These are phyloP conservation scores for Ogataea pilisensis DNA, from an alignment of 805 yeast genomes.

Conservation along the genomic window DNA sequence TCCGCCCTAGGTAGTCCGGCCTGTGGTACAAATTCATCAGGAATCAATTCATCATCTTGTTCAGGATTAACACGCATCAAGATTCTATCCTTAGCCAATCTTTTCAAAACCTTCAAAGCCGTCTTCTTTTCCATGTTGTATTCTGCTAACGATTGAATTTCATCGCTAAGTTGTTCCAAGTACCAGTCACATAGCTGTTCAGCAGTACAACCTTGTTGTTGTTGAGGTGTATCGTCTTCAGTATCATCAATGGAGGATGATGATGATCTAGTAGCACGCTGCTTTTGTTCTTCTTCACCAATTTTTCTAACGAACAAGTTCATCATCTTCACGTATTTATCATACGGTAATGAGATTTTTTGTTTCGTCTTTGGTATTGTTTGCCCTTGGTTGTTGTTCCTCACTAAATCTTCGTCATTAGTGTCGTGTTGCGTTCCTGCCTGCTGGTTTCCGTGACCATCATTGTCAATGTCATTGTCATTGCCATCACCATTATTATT, in stretches of 20 bases:
- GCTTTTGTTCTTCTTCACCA: slow-evolving; percentile 23
- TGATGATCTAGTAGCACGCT: slow-evolving; percentile 49
- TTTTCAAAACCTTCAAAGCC: slow-evolving; percentile 74
- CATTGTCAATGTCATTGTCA: slow-evolving; percentile 1
- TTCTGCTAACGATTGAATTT: slow-evolving; percentile 63
- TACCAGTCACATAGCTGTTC: slow-evolving; percentile 78
- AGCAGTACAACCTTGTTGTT: slow-evolving; percentile 55
- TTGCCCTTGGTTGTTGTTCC: too few relatives aligned
- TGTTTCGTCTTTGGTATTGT: slow-evolving; percentile 20
- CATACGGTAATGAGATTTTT: slow-evolving; percentile 65
- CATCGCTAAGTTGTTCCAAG: slow-evolving; percentile 66
- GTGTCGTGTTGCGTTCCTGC: too few relatives aligned
- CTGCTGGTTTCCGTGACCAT: too few relatives aligned
- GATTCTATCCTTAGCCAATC: slow-evolving; percentile 80
- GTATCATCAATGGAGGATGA: slow-evolving; percentile 36
- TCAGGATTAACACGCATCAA: slow-evolving; percentile 58
- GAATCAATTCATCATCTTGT: slow-evolving; percentile 33
- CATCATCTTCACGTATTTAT: slow-evolving; percentile 81
- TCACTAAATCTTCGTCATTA: too few relatives aligned
- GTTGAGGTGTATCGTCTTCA: slow-evolving; percentile 35
- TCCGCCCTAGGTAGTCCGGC: slow-evolving; percentile 21
- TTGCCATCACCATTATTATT: slow-evolving; percentile 33
- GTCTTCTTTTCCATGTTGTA: slow-evolving; percentile 66
- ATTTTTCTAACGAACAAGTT: slow-evolving; percentile 64
- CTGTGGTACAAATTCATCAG: slow-evolving; percentile 18